Percentiles rank a stretch among this genome's conserved stretches.
Conservation (phyloP, 2,329 filamentous ascomycete genomes). For the Stemphylium beticola region DNA sequence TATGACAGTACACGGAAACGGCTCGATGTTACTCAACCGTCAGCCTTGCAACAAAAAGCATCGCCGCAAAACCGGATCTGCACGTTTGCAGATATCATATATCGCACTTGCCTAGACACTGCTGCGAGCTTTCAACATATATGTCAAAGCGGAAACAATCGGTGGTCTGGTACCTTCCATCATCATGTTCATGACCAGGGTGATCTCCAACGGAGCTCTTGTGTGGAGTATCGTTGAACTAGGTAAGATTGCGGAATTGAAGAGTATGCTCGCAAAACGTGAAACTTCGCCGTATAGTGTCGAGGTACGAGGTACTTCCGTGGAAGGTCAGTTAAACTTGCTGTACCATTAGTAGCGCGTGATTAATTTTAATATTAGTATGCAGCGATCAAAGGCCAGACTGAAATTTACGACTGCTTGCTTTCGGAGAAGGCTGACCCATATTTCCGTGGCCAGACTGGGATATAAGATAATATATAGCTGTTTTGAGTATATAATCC, state of each 20-base stretch:
- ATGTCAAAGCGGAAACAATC: neutral
- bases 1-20: slow-evolving; percentile 8
- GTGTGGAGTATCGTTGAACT: slow-evolving; percentile 11
- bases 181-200: slow-evolving; percentile 2
- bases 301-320: neutral
- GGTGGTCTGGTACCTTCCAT: neutral
- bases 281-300: slow-evolving; percentile 4
- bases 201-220: slow-evolving; percentile 1
- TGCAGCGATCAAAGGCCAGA: slow-evolving; percentile 10
- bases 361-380: neutral
- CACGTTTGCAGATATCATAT: slow-evolving; percentile 5
- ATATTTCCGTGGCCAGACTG: slow-evolving; percentile 5
- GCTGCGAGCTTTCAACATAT: slow-evolving; percentile 3
- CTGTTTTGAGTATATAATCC: neutral
- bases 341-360: neutral
- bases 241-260: slow-evolving; percentile 6
- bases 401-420: slow-evolving; percentile 2
- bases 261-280: neutral
- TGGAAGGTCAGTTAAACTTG: neutral
- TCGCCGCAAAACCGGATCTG: slow-evolving; percentile 1
- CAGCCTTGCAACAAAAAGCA: slow-evolving; percentile 8
- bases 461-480: neutral
- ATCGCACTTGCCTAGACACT: slow-evolving; percentile 4
- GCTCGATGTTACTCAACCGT: slow-evolving; percentile 1
- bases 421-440: slow-evolving; percentile 6